Base-by-base conservation (phyloP, 1,284 basidiomycete genomes). In the Apiotrichum montevideense region DNA sequence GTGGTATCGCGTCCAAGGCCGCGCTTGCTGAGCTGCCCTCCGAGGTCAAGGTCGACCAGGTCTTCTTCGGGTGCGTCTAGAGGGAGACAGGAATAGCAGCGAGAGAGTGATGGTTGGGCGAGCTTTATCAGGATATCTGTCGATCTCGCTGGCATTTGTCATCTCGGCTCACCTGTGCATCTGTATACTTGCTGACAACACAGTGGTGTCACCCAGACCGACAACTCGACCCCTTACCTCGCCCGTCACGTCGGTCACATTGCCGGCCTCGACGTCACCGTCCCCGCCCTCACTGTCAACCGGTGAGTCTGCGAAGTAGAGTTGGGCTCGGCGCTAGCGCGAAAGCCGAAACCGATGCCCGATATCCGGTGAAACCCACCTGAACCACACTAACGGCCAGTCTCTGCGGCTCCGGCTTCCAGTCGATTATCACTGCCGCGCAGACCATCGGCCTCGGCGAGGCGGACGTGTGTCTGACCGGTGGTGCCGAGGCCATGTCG, bases 391-490 rank as follows among this genome's bases (percentile, higher is more conserved):
- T 45, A 13, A 51, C 51, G 14, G 29, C 4, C 59, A 78, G 80
- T 42, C 71, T 83, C 32, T 83, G 81, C 53, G 81, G 81, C 1
- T 79, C 78, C 32, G 81, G 81, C 0, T 82, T 83, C 71, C 80
- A 83, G 68, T 69, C 78, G 6, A 69, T 79, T 62, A 80, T 82
- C 66, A 80, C 77, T 34, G 81, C 80, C 6, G 77, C 77, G 34
- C 80, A 82, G 61, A 77, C 79, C 61, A 82, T 83, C 63, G 68
- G 74, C 15, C 70, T 79, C 4, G 80, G 81, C 35, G 80, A 83
- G 61, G 71, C 79, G 3, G 66, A 80, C 29, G 76, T 82, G 6
- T 78, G 80, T 40, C 68, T 83, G 7, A 81, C 81, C 1, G 81
- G 81, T 55, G 81, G 81, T 32, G 72, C 79, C 14, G 81, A 82